Percentiles rank a stretch among this genome's conserved stretches.
Conservation (phyloP, 768 basidiomycete genomes). For the Hygrophoropsis aurantiaca region DNA sequence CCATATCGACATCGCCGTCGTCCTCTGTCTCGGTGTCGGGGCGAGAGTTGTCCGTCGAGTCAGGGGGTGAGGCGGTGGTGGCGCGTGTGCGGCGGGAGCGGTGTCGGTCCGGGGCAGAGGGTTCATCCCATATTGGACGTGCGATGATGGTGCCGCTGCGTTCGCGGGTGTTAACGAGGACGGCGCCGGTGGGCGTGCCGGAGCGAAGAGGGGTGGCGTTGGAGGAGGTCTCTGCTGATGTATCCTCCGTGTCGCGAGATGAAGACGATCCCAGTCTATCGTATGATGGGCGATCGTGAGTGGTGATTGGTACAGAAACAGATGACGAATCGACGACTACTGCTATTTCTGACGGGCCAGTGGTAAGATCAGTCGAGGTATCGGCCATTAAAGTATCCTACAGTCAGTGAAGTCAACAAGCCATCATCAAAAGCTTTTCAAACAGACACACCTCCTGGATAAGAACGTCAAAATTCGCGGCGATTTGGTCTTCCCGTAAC, state of each 20-base stretch:
- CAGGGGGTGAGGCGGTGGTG: slow-evolving; percentile 39
- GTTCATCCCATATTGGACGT: slow-evolving; percentile 59
- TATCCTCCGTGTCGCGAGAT: slow-evolving; percentile 53
- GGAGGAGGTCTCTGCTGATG: slow-evolving; percentile 61
- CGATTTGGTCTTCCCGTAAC: slow-evolving; percentile 9
- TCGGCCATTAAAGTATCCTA: slow-evolving; percentile 37
- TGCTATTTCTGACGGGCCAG: slow-evolving; percentile 19
- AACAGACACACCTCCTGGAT: slow-evolving; percentile 24
- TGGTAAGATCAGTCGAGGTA: slow-evolving; percentile 11
- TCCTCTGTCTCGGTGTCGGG: slow-evolving; percentile 81
- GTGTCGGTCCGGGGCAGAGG: slow-evolving; percentile 21
- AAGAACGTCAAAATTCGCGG: slow-evolving; percentile 5
- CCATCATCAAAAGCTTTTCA: slow-evolving; percentile 1
- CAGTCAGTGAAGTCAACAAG: slow-evolving; percentile 4
- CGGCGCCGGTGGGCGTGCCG: slow-evolving; percentile 60
- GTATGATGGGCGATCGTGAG: slow-evolving; percentile 16
- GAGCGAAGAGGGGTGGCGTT: slow-evolving; percentile 59
- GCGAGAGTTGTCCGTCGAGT: slow-evolving; percentile 51
- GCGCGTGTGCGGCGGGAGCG: slow-evolving; percentile 31
- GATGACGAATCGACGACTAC: slow-evolving; percentile 20
- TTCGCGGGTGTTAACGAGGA: slow-evolving; percentile 59
- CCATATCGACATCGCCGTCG: slow-evolving; percentile 62
- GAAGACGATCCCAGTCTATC: slow-evolving; percentile 19
- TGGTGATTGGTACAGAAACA: slow-evolving; percentile 17
- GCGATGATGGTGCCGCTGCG: slow-evolving; percentile 77